Base-by-base conservation (phyloP, 1,139 yeast species). In the Sugiyamaella castrensis region DNA sequence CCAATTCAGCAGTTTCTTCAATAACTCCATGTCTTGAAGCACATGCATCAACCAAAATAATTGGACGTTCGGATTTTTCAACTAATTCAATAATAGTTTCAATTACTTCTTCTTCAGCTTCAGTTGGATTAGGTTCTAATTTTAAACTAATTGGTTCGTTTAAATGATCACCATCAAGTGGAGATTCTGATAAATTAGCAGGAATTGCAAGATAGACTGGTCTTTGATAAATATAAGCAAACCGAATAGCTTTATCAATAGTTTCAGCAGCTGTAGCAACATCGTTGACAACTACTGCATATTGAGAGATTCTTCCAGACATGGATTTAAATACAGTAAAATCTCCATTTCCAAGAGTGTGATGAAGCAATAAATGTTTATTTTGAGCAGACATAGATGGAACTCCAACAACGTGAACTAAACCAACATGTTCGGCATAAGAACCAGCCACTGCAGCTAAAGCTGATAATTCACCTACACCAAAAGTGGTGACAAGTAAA, bases 151-250 rank as follows among this genome's bases (percentile, higher is more conserved):
- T 75, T 55, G 89, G 88, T 37, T 77, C 77, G 34, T 78, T 72
- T 64, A 86, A 74, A 56, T 77, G 68, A 36, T 70, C 64, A 15
- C 80, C 75, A 40, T 84, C 81, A 42, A 87, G 82, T 50, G 65
- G 70, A 62, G 75, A 73, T 64, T 84, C 89, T 51, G 84, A 85
- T 67, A 86, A 75, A 73, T 87, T 87, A 52, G 92, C 85, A 58
- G 95, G 96, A 53, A 87, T 70, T 39, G 87, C 95, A 60, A 87
- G 68, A 71, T 87, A 87, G 26, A 85, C 94, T 29, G 96, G 95
- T 70, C 89, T 80, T 69, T 86, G 94, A 62, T 76, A 71, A 48
- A 81, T 71, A 70, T 77, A 82, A 37, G 94, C 91, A 54, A 77
- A 80, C 66, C 84, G 77, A 64, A 87, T 80, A 60, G 88, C 81